These are phyloP conservation scores for Gracilaria domingensis DNA, from an alignment of 23 red algal genomes.

Conservation along the genomic window DNA sequence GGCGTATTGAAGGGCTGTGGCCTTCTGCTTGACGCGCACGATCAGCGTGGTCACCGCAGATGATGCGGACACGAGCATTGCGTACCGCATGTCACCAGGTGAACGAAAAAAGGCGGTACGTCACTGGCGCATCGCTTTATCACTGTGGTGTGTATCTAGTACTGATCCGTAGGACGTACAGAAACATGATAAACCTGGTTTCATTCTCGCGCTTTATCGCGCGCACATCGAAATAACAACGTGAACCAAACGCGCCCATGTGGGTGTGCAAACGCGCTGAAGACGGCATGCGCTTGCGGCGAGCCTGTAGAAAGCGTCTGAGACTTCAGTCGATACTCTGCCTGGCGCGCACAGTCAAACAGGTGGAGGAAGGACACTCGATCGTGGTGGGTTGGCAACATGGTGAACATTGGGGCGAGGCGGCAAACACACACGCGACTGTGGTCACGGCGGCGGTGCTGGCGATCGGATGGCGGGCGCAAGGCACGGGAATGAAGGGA, in stretches of 20 bases:
- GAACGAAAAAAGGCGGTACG: not conserved
- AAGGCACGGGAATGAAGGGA: too few relatives aligned
- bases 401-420: too few relatives aligned
- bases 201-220: not conserved
- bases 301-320: too few relatives aligned
- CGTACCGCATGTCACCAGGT: not conserved
- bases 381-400: not conserved
- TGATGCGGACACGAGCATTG: too few relatives aligned
- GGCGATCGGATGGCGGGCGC: too few relatives aligned
- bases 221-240: not conserved
- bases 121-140: not conserved
- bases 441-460: too few relatives aligned
- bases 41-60: not conserved
- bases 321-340: not conserved
- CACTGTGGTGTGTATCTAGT: not conserved
- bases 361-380: not conserved
- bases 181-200: not conserved
- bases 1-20: not conserved
- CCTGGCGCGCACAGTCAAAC: not conserved
- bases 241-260: not conserved
- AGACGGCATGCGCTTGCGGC: not conserved
- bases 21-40: not conserved
- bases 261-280: not conserved
- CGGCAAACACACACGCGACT: too few relatives aligned
- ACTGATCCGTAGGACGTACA: not conserved